These are phyloP conservation scores for Obelidium mucronatum DNA, from an alignment of 192 early-diverging fungal species.

Conservation along the genomic window DNA sequence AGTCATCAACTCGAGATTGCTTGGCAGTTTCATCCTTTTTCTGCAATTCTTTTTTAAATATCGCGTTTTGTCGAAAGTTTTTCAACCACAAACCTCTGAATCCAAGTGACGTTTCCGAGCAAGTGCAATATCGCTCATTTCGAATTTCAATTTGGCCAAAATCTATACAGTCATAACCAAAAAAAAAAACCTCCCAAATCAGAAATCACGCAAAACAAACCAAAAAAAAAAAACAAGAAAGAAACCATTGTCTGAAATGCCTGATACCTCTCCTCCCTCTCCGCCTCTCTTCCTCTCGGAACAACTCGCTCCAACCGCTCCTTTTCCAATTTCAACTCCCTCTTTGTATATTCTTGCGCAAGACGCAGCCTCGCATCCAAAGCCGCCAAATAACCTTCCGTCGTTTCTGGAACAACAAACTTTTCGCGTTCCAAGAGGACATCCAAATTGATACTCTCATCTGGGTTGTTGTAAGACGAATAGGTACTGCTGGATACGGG, in stretches of 20 bases:
- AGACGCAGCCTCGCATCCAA: background rate
- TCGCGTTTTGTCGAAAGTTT: too few species aligned
- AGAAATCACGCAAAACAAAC: too few species aligned
- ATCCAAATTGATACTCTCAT: conserved; percentile 20
- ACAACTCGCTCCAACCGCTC: background rate
- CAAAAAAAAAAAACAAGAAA: too few species aligned
- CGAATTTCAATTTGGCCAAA: too few species aligned
- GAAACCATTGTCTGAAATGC: background rate
- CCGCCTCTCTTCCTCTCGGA: background rate
- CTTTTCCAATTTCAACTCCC: background rate
- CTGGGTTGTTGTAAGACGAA: background rate
- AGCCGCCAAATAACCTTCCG: background rate
- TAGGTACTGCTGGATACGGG: background rate
- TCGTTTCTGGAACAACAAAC: background rate
- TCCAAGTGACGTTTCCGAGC: too few species aligned
- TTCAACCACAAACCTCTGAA: too few species aligned
- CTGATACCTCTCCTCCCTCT: background rate
- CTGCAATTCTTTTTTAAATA: too few species aligned
- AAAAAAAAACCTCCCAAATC: too few species aligned
- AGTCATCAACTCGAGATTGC: too few species aligned
- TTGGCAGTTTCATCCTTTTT: too few species aligned
- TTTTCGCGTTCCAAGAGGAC: background rate
- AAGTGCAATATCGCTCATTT: too few species aligned
- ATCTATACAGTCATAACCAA: too few species aligned
- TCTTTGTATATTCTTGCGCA: background rate